A percentile compares a stretch with the other conserved stretches of the same genome.
phyloP scores from a whole-genome alignment of 257 asterid species.

The Penstemon davidsonii region DNA sequence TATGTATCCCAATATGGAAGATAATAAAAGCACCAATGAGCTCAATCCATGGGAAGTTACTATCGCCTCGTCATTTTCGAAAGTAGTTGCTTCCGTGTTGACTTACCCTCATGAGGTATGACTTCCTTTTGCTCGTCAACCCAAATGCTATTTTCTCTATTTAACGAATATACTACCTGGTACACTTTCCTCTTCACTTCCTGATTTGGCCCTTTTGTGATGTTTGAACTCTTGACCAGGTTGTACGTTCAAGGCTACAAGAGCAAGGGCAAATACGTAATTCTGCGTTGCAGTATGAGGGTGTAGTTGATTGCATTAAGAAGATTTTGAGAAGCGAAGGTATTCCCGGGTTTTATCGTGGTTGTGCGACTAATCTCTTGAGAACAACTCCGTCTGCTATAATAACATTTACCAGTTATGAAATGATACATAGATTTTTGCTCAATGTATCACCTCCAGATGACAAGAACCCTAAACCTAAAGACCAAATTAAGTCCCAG shows the following conservation, averaged over 20 bases:
- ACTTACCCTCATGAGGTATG: conserved; percentile 97
- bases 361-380: conserved; percentile 92
- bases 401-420: conserved; percentile 87
- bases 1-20: conserved; percentile 37
- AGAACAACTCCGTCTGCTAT: conserved; percentile 95
- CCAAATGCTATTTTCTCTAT: not conserved
- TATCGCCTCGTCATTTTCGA: conserved; percentile 78
- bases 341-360: conserved; percentile 79
- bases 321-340: conserved; percentile 70
- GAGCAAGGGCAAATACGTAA: conserved; percentile 79
- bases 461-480: conserved; percentile 45
- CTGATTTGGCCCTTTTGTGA: too few species aligned
- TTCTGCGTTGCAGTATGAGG: conserved; percentile 54
- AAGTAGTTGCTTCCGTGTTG: conserved; percentile 77
- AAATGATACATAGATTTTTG: conserved; percentile 77
- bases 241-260: conserved; percentile 91
- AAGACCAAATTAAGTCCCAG: conserved; percentile 32
- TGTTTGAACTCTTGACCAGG: conserved; percentile 42
- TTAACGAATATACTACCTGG: not conserved
- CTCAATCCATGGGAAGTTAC: conserved; percentile 73
- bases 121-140: conserved; percentile 15
- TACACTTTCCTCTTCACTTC: not conserved
- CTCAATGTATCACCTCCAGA: conserved; percentile 48
- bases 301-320: conserved; percentile 77
- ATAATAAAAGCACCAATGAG: conserved; percentile 51